These are phyloP conservation scores for Xylaria longipes DNA, from an alignment of 495 filamentous ascomycete species.

Conservation along the genomic window DNA sequence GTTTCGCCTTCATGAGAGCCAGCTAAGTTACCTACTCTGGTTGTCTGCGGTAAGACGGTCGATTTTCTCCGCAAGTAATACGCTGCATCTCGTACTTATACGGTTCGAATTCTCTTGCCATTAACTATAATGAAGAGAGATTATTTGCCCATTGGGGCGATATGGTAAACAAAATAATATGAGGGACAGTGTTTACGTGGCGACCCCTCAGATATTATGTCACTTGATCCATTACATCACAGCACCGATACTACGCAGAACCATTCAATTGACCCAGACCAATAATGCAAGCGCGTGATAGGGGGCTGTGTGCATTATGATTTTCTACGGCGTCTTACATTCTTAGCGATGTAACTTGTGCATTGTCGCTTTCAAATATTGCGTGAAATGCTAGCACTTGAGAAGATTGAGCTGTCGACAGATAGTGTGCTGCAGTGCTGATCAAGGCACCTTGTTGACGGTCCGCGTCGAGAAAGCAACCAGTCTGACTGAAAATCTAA, in stretches of 20 bases:
- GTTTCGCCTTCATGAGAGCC: background rate
- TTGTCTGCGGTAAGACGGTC: background rate
- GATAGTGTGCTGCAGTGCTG: background rate
- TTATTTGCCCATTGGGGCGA: background rate
- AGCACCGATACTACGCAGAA: too few relatives aligned
- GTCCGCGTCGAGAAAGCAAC: background rate
- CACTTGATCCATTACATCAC: too few relatives aligned
- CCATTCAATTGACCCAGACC: background rate
- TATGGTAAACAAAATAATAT: too few relatives aligned
- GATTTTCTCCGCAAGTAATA: slow-evolving; percentile 8
- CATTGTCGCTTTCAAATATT: background rate
- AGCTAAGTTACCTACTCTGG: slow-evolving; percentile 1
- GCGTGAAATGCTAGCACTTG: background rate
- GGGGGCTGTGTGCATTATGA: background rate
- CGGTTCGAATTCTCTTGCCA: background rate
- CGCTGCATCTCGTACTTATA: slow-evolving; percentile 10
- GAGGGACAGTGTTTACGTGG: background rate
- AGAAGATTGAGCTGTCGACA: background rate
- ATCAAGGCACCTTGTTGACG: background rate
- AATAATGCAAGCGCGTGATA: background rate
- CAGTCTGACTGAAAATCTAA: background rate
- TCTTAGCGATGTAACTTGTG: background rate
- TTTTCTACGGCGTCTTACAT: background rate
- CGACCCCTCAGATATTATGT: too few relatives aligned
- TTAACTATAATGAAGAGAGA: background rate